Evolutionary conservation across 495 filamentous ascomycete species (phyloP).

Genomic region (Talaromyces borbonicus): DNA sequence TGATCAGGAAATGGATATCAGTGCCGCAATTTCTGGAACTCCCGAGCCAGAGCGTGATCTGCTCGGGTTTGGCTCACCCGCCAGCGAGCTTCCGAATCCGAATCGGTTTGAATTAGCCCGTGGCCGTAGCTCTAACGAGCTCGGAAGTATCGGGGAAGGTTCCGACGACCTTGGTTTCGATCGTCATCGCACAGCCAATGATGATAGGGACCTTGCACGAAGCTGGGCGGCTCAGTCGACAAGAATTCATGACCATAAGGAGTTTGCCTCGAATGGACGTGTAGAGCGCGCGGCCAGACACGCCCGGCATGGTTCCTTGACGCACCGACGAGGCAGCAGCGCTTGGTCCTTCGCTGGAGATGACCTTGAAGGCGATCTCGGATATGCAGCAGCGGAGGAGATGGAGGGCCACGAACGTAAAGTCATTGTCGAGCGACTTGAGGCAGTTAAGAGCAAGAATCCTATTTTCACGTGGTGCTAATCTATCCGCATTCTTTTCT

Average conservation of each 20-base stretch:
- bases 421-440: conserved; percentile 92
- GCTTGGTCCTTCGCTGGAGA: conserved; percentile 50
- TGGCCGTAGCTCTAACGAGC: conserved; percentile 38
- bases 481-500: conserved; percentile 11
- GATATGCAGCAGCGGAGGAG: conserved; percentile 87
- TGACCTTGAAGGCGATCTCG: conserved; percentile 83
- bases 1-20: conserved; percentile 89
- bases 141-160: conserved; percentile 24
- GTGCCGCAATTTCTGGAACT: conserved; percentile 54
- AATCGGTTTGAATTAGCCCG: conserved; percentile 76
- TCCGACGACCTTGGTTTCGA: conserved; percentile 25
- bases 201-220: conserved; percentile 26
- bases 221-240: conserved; percentile 30
- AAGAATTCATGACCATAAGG: conserved; percentile 14
- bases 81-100: conserved; percentile 62
- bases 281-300: conserved; percentile 16
- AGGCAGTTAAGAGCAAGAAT: conserved; percentile 89
- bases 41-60: conserved; percentile 55
- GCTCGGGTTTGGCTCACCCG: conserved; percentile 55
- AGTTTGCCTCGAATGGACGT: conserved; percentile 18
- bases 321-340: conserved; percentile 20
- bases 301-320: conserved; percentile 34
- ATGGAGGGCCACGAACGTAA: conserved; percentile 82
- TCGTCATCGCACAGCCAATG: conserved; percentile 13
- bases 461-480: conserved; percentile 98